Conservation (phyloP, 805 yeast species). For the Metschnikowia sp. region DNA sequence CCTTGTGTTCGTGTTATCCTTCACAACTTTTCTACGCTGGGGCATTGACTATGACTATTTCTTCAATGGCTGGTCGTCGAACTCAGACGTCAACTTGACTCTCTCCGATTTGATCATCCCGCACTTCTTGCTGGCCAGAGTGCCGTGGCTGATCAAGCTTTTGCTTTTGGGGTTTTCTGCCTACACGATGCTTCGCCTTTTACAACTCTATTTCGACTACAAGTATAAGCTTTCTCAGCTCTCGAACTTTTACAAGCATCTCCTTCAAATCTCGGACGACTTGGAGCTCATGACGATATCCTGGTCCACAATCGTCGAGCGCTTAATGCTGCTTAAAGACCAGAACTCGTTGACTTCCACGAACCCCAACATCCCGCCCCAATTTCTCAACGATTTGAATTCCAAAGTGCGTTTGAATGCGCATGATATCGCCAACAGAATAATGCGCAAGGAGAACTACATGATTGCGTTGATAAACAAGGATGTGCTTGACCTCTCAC, state of each 20-base stretch:
- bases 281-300: constrained; percentile 85
- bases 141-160: constrained; percentile 48
- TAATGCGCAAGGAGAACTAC: constrained; percentile 94
- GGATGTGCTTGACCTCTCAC: constrained; percentile 62
- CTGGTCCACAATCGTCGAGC: constrained; percentile 83
- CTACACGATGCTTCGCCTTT: constrained; percentile 49
- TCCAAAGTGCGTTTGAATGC: constrained; percentile 80
- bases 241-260: constrained; percentile 67
- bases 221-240: constrained; percentile 66
- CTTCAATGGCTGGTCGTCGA: constrained; percentile 23
- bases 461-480: constrained; percentile 85
- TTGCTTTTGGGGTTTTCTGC: constrained; percentile 58
- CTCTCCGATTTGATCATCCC: constrained; percentile 32
- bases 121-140: constrained; percentile 44
- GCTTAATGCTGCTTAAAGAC: constrained; percentile 70
- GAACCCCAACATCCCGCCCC: constrained; percentile 20
- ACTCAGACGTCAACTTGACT: constrained; percentile 23
- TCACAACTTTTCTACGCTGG: constrained; percentile 74
- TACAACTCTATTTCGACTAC: constrained; percentile 58
- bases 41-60: constrained; percentile 64
- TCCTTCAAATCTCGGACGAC: constrained; percentile 68
- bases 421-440: constrained; percentile 90
- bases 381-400: constrained; percentile 49
- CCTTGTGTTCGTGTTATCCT: constrained; percentile 71
- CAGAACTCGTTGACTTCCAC: constrained; percentile 68